phyloP scores from a whole-genome alignment of 140 eudicot genomes.

The Senecio squalidus region DNA sequence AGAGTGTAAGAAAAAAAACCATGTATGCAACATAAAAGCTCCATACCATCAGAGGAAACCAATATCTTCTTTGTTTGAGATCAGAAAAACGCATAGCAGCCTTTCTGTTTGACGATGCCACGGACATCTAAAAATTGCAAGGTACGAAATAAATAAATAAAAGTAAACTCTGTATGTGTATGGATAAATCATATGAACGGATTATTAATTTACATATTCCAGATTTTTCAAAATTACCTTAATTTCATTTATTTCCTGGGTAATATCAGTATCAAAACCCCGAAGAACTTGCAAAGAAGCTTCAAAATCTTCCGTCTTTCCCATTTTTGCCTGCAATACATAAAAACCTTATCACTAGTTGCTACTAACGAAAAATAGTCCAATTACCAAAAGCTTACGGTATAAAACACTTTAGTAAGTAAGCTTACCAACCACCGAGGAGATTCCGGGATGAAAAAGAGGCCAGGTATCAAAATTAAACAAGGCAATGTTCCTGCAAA shows the following conservation, averaged over 20 bases:
- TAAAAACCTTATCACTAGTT: not conserved
- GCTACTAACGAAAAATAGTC: not conserved
- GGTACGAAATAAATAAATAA: not conserved
- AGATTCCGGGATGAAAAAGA: conserved; percentile 92
- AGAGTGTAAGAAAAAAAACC: not conserved
- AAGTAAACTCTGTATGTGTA: not conserved
- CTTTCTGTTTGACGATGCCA: conserved; percentile 74
- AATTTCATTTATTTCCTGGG: conserved; percentile 78
- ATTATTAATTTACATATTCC: too few relatives aligned
- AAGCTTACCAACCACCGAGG: conserved; percentile 92
- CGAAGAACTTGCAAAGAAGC: conserved; percentile 92
- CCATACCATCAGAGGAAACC: conserved; percentile 87
- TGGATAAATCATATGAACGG: not conserved
- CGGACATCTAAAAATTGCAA: conserved; percentile 48
- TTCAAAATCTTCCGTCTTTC: conserved; percentile 90
- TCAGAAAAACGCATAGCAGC: conserved; percentile 67
- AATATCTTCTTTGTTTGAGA: conserved; percentile 74
- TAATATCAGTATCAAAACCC: conserved; percentile 83
- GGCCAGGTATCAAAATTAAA: conserved; percentile 74
- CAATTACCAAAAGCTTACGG: conserved; percentile 1
- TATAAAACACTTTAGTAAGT: not conserved
- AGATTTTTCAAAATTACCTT: conserved; percentile 36
- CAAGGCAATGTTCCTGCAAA: conserved; percentile 77
- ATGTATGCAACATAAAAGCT: not conserved
- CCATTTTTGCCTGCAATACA: conserved; percentile 74